Base-by-base conservation (phyloP, 371 early-diverging fungal genomes). In the Mortierella sp. region DNA sequence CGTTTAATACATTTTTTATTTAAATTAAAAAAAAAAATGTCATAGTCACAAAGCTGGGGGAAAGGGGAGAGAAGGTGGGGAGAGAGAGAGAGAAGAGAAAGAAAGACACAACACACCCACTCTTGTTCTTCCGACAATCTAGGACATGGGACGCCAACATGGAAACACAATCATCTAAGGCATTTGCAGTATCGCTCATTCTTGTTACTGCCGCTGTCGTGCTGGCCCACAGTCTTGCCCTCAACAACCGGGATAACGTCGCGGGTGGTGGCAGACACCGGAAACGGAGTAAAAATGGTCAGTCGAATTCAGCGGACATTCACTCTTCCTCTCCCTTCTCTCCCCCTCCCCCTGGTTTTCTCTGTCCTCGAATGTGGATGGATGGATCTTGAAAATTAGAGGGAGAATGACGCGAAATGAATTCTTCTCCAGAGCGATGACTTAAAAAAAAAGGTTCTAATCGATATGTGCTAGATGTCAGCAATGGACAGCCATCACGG, bases 161-260 rank as follows among this genome's bases (percentile, higher is more conserved):
- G 70, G 70, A 70, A 52, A 50, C 29, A 19, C 47, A 29, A 3
- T 64, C 70, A 23, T 44, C 70, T 26, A 70, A 60, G 64, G 64
- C 53, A 26, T 43, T 70, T 7, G 25, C 64, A 5, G 64, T 60
- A 18, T 59, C 70, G 1, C 60, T 70, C 15, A 55, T 50, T 46
- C 23, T 64, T 55, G 26, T 70, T 55, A 30, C 64, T 50, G 48
- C 69, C 14, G 69, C 57, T 11, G 57, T 55, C 2, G 48, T 68
- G 15, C 28, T 68, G 4, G 62, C 48, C 11, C 62, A 44, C 69
- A 28, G 26, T 62, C 30, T 7, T 43, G 18, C 26, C 57, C 15
- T 5, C 68, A 1, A 59, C 25, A 29, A 21, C 43, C 7, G 14
- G 46, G 30, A 57, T n/a, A 18, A 6, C 37, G 9, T 9, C 5